Conservation (phyloP, 1,284 basidiomycete genomes). For the Mycosarcoma maydis region DNA sequence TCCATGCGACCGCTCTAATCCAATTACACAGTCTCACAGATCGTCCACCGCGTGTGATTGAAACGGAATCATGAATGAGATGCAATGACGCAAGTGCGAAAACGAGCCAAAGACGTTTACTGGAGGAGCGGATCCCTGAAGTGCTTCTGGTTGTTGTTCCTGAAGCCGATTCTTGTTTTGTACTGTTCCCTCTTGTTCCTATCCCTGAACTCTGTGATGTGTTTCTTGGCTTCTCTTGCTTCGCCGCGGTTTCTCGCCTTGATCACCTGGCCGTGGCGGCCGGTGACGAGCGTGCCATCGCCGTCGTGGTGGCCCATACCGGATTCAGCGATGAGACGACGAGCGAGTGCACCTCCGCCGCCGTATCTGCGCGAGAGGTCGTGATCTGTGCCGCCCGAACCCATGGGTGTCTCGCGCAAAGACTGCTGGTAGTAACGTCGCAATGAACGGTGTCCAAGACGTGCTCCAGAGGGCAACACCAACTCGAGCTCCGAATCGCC, state of each 20-base stretch:
- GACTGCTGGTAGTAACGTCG: constrained; percentile 85
- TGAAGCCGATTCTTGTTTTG: constrained; percentile 75
- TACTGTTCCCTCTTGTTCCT: constrained; percentile 80
- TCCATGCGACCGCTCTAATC: no score
- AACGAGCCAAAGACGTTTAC: no score
- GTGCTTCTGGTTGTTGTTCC: constrained; percentile 66
- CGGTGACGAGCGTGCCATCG: constrained; percentile 44
- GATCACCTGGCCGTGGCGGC: constrained; percentile 54
- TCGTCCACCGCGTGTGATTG: no score
- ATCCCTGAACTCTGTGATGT: constrained; percentile 86
- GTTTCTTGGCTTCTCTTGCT: constrained; percentile 88
- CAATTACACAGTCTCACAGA: no score
- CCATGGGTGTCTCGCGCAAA: constrained; percentile 51
- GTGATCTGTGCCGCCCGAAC: background rate
- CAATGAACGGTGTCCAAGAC: constrained; percentile 90
- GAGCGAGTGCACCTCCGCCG: constrained; percentile 50
- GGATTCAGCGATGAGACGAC: constrained; percentile 49
- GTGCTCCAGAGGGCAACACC: constrained; percentile 90
- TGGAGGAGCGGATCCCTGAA: constrained; percentile 65
- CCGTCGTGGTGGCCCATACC: constrained; percentile 44
- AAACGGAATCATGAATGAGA: no score
- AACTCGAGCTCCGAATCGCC: constrained; percentile 78
- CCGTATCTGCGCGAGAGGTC: constrained; percentile 36
- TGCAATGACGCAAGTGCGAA: no score
- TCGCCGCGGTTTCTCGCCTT: constrained; percentile 83